Evolutionary conservation across 2,329 filamentous ascomycete genomes (phyloP).

Genomic region (Neurospora crassa): DNA sequence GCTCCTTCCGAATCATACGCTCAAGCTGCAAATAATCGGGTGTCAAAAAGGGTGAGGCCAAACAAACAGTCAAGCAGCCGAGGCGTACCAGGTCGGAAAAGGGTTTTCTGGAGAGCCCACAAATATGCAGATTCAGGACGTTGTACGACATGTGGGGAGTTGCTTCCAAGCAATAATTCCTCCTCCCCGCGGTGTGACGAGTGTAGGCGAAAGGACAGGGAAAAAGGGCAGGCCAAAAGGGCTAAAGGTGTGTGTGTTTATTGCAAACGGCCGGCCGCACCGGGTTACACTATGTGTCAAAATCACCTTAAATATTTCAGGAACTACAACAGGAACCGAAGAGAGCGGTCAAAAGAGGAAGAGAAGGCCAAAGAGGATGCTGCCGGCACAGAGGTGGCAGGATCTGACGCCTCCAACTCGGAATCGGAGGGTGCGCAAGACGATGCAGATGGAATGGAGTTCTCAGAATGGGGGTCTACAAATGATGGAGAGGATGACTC

Average conservation of each 20-base stretch:
- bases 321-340: fast-evolving
- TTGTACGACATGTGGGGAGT: neutral
- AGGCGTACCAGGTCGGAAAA: no score
- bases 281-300: no score
- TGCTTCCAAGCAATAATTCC: neutral
- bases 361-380: neutral
- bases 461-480: neutral
- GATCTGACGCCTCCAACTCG: neutral
- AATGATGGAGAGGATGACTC: neutral
- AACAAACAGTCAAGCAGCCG: no score
- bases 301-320: no score
- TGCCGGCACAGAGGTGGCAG: neutral
- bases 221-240: no score
- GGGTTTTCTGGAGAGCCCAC: fast-evolving
- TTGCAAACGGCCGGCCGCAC: neutral
- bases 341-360: neutral
- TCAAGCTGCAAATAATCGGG: no score
- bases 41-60: no score
- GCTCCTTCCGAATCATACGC: no score
- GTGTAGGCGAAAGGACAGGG: no score
- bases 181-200: no score
- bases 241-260: neutral
- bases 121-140: neutral
- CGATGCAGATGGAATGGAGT: neutral
- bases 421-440: neutral